phyloP scores from a whole-genome alignment of 2,329 filamentous ascomycete species.

The Ascocoryne sarcoides region DNA sequence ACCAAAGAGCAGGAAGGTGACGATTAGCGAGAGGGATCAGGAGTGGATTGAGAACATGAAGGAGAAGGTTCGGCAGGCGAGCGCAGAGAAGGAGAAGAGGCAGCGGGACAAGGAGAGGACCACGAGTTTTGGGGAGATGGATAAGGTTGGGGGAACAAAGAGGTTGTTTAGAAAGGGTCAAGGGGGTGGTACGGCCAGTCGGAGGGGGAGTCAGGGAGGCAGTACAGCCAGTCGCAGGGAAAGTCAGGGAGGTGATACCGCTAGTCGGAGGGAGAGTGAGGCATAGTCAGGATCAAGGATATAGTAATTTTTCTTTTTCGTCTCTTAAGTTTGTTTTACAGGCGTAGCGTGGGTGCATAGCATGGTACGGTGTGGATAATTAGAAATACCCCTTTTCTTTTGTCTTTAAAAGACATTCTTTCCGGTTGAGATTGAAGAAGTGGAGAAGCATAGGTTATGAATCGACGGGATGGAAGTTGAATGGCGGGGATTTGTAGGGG shows the following conservation, averaged over 20 bases:
- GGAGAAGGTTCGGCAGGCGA: constrained; percentile 66
- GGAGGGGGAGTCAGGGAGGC: background rate
- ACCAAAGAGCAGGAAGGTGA: constrained; percentile 54
- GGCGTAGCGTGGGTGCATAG: too few relatives aligned
- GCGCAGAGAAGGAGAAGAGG: constrained; percentile 44
- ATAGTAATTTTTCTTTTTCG: too few relatives aligned
- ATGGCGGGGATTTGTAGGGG: too few relatives aligned
- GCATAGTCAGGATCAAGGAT: too few relatives aligned
- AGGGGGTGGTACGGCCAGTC: background rate
- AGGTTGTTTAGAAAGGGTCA: constrained; percentile 45
- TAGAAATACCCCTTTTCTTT: too few relatives aligned
- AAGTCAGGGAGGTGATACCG: background rate
- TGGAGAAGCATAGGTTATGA: too few relatives aligned
- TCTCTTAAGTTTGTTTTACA: too few relatives aligned
- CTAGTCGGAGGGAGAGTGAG: too few relatives aligned
- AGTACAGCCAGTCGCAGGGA: background rate
- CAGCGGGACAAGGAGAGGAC: constrained; percentile 40
- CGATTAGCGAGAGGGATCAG: constrained; percentile 63
- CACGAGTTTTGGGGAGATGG: constrained; percentile 54
- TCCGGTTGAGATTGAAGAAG: too few relatives aligned
- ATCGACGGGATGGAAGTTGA: too few relatives aligned
- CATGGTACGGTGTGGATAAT: too few relatives aligned
- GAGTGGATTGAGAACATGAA: constrained; percentile 80
- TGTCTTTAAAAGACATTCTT: too few relatives aligned
- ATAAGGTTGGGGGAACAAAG: constrained; percentile 64